Evolutionary conservation across 176 grass and related monocot genomes (phyloP).

Genomic region (bread wheat (Triticum aestivum)): DNA sequence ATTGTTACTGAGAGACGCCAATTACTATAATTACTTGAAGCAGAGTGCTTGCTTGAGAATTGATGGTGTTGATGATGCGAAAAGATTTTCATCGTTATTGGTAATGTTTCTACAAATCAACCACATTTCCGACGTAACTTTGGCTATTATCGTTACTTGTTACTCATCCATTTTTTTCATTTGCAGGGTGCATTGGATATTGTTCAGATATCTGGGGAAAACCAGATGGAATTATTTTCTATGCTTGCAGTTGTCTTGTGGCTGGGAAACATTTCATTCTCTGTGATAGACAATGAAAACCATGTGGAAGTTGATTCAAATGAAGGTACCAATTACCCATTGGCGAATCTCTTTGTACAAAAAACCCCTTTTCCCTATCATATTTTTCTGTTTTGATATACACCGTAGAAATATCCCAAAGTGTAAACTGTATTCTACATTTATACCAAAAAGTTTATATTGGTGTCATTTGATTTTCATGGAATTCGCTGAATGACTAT

Average conservation of each 20-base stretch:
- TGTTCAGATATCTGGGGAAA: slow-evolving; percentile 77
- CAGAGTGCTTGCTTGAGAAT: slow-evolving; percentile 88
- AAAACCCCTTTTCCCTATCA: background rate
- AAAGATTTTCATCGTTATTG: slow-evolving; percentile 62
- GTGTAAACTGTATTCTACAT: background rate
- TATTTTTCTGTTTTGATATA: background rate
- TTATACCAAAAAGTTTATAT: background rate
- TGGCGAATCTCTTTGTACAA: background rate
- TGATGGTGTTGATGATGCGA: slow-evolving; percentile 80
- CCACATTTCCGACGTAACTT: background rate
- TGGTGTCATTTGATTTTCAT: background rate
- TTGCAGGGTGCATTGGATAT: slow-evolving; percentile 72
- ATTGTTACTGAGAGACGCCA: slow-evolving; percentile 69
- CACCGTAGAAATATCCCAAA: slow-evolving; percentile 2
- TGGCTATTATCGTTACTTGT: slow-evolving; percentile 5
- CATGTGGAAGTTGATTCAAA: slow-evolving; percentile 87
- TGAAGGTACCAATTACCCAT: slow-evolving; percentile 57
- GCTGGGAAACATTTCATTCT: slow-evolving; percentile 93
- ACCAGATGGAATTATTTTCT: slow-evolving; percentile 87
- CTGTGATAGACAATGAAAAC: slow-evolving; percentile 90
- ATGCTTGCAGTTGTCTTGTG: slow-evolving; percentile 84
- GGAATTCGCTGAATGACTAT: background rate
- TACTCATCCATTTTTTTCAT: slow-evolving; percentile 23
- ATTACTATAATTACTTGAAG: slow-evolving; percentile 87
- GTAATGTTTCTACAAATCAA: slow-evolving; percentile 52